Evolutionary conservation across 106 monocot genomes (phyloP).

Genomic region (Narthecium ossifragum): DNA sequence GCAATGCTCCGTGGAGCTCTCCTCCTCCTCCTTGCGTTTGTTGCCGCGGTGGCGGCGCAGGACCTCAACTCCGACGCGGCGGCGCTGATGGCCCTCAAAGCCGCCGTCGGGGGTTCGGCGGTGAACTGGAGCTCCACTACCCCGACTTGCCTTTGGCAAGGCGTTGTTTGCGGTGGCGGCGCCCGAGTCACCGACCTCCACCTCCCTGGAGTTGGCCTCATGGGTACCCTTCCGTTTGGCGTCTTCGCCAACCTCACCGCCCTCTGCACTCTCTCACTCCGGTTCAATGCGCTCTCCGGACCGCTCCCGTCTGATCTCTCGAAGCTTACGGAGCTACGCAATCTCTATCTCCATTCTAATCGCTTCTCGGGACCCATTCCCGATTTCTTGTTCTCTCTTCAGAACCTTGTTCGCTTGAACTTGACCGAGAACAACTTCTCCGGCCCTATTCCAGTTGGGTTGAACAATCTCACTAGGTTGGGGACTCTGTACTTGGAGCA

Average conservation of each 20-base stretch:
- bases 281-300: slow-evolving; percentile 36
- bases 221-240: slow-evolving; percentile 19
- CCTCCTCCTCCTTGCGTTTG: background rate
- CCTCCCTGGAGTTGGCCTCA: slow-evolving; percentile 8
- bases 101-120: background rate
- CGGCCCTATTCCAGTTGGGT: slow-evolving; percentile 1
- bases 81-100: background rate
- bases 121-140: background rate
- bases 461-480: background rate
- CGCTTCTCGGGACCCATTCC: slow-evolving; percentile 34
- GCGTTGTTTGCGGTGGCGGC: background rate
- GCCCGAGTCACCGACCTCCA: background rate
- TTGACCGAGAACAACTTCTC: slow-evolving; percentile 20
- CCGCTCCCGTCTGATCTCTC: slow-evolving; percentile 32
- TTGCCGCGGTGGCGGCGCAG: background rate
- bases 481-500: background rate
- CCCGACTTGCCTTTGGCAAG: background rate
- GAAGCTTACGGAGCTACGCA: slow-evolving; percentile 15
- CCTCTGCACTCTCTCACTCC: slow-evolving; percentile 30
- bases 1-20: too few species aligned
- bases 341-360: slow-evolving; percentile 37
- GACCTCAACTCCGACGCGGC: background rate
- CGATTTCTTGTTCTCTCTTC: slow-evolving; percentile 9
- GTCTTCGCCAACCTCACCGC: slow-evolving; percentile 31
- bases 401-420: slow-evolving; percentile 27